Evolutionary conservation across 2,329 filamentous ascomycete species (phyloP), one percentile per base, ranked within the genome.

Genomic region (Trichophyton equinum): DNA sequence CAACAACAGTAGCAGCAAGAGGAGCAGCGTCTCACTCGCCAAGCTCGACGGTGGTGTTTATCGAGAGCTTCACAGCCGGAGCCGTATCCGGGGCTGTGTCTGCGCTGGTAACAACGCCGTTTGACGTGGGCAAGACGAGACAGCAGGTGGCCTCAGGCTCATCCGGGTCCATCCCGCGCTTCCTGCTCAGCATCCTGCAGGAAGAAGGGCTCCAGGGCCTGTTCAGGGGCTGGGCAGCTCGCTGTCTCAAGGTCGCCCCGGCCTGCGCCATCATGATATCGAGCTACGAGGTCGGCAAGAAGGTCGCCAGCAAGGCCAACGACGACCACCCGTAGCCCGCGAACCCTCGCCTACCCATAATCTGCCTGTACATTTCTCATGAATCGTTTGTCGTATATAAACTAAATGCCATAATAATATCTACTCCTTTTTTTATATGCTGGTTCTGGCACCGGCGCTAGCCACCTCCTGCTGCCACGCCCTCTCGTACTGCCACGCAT

Each of bases 241-340:
- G 94, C 44, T 95, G 90, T 66, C 78, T 97, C 63, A 97, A 97
- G 73, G 91, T 99, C 4, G 92, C 94, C 1, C 94, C 94, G 0
- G 90, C 92, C 0, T 99, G 94, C 74, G 94, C 94, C 30, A 97
- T 99, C 71, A 99, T 99, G 94, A 97, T 99, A 71, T 95, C 89
- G 71, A 96, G 87, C 71, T 99, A 97, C 73, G 94, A 99, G 74
- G 83, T 97, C 42, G 91, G 94, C 58, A 99, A 99, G 80, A 86
- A 88, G 73, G 85, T 88, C 71, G 95, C 95, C 38, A 81, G 84
- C 60, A 81, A 82, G 9, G 83, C 89, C 57, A 96, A 97, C 66
- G 80, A 85, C 67, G 77, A 76, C 66, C 75, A 75, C 60, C 38
- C 8, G 38, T 42, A 42, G 27, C 27, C 27, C 27, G 1, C 6